Evolutionary conservation across 306 rosid species (phyloP).

Genomic region (Aeschynomene evenia): DNA sequence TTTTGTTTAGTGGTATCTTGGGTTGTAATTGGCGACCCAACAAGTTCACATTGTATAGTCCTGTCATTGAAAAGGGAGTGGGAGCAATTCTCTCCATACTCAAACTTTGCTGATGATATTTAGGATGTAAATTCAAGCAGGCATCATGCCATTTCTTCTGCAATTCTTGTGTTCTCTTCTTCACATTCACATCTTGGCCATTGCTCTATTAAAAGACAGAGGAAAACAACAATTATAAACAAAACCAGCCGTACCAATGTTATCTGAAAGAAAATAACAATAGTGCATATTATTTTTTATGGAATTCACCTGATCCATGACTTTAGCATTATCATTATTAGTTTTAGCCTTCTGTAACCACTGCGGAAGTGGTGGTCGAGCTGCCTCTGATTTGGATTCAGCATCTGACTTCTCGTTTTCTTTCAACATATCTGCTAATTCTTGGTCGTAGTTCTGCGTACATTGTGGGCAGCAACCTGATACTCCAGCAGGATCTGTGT

Average conservation of each 20-base stretch:
- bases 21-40: constrained; percentile 61
- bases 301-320: constrained; percentile 52
- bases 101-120: constrained; percentile 62
- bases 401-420: constrained; percentile 63
- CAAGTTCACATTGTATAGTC: constrained; percentile 55
- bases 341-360: constrained; percentile 87
- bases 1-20: constrained; percentile 60
- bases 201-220: constrained; percentile 41
- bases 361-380: constrained; percentile 61
- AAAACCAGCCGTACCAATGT: not conserved
- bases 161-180: constrained; percentile 63
- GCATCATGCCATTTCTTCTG: constrained; percentile 81
- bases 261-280: not conserved
- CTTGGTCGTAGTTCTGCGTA: constrained; percentile 52
- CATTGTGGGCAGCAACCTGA: constrained; percentile 73
- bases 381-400: constrained; percentile 50
- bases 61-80: constrained; percentile 51
- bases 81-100: constrained; percentile 57
- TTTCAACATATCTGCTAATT: constrained; percentile 51
- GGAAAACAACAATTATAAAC: constrained; percentile 12
- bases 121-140: constrained; percentile 74
- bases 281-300: not conserved
- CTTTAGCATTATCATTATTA: constrained; percentile 43
- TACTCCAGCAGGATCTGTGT: constrained; percentile 50
- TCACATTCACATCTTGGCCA: constrained; percentile 48